phyloP scores from a whole-genome alignment of 192 early-diverging fungal species.

The Cladochytrium replicatum region DNA sequence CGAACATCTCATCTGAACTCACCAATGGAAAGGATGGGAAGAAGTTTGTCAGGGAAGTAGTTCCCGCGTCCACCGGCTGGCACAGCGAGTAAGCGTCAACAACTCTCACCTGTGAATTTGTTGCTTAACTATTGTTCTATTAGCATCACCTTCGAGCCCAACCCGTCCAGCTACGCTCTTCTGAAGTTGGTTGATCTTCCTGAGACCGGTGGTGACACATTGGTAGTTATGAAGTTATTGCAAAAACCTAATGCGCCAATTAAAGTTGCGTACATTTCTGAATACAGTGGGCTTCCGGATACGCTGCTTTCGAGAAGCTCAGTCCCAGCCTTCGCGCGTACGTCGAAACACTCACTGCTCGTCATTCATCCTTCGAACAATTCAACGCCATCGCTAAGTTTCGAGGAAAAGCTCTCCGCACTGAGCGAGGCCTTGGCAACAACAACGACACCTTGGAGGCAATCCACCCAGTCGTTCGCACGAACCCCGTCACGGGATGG shows the following conservation, averaged over 20 bases:
- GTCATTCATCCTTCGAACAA: conserved; percentile 28
- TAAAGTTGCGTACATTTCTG: too few relatives aligned
- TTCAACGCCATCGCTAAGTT: background rate
- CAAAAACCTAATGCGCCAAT: too few relatives aligned
- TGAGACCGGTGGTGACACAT: conserved; percentile 44
- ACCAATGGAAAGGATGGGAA: conserved; percentile 4
- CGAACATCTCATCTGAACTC: conserved; percentile 2
- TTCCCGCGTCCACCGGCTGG: conserved; percentile 3
- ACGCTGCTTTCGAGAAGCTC: conserved; percentile 51
- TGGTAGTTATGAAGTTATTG: too few relatives aligned
- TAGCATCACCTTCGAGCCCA: conserved; percentile 39
- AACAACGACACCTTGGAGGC: conserved; percentile 22
- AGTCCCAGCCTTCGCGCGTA: conserved; percentile 42
- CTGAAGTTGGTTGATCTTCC: conserved; percentile 36
- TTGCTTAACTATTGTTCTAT: background rate
- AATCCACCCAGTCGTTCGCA: conserved; percentile 37
- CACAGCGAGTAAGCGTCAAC: conserved; percentile 1
- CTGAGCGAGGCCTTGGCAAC: conserved; percentile 26
- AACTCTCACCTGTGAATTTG: background rate
- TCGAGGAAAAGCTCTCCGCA: conserved; percentile 14
- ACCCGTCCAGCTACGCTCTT: conserved; percentile 43
- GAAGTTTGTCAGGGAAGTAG: conserved; percentile 4
- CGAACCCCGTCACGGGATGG: conserved; percentile 46
- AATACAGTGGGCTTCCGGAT: conserved; percentile 45
- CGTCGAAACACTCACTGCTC: conserved; percentile 51